Evolutionary conservation across 176 grass and related monocot species (phyloP).

Genomic region (Sorghum bicolor): DNA sequence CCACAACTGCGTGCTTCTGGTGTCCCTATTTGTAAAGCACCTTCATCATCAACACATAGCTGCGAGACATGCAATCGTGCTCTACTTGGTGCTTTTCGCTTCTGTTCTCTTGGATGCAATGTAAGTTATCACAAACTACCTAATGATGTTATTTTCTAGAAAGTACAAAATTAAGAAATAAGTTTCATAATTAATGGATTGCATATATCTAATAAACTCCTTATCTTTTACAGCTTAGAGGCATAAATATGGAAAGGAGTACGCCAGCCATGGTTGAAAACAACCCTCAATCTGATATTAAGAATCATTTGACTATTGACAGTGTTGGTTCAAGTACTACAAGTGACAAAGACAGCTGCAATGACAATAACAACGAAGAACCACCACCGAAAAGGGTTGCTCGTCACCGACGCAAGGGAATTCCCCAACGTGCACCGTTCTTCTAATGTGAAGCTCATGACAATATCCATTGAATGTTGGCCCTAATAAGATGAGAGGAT

Average conservation of each 20-base stretch:
- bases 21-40: neutral
- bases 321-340: neutral
- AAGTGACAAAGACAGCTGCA: neutral
- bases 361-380: neutral
- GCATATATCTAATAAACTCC: too few species aligned
- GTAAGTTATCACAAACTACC: slow-evolving; percentile 21
- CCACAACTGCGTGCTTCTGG: slow-evolving; percentile 19
- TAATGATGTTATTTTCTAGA: neutral
- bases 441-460: too few species aligned
- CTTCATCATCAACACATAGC: slow-evolving; percentile 15
- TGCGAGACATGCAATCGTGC: slow-evolving; percentile 44
- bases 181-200: too few species aligned
- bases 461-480: too few species aligned
- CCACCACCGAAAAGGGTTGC: neutral
- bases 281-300: neutral
- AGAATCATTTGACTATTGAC: neutral
- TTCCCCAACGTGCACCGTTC: too few species aligned
- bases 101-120: slow-evolving; percentile 53
- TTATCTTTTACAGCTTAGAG: too few species aligned
- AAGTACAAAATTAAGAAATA: neutral
- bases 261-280: neutral
- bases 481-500: too few species aligned
- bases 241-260: slow-evolving; percentile 14
- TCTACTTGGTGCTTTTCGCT: slow-evolving; percentile 36
- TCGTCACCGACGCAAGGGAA: too few species aligned